These are phyloP conservation scores for Sugiyamaella lignohabitans DNA, from an alignment of 805 yeast genomes.

Conservation along the genomic window DNA sequence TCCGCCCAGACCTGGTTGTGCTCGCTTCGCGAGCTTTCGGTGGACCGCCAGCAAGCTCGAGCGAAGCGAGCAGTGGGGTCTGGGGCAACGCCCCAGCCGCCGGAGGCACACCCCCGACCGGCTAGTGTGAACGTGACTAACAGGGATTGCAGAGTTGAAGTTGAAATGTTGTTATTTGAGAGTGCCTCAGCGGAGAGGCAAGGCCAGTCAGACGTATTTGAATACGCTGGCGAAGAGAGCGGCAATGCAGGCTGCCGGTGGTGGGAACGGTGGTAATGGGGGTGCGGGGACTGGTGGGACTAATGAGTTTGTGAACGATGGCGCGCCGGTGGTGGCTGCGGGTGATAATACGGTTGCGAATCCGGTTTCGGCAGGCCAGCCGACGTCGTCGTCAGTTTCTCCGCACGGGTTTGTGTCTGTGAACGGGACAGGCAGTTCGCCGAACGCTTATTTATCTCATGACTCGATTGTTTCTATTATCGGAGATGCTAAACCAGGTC, in stretches of 20 bases:
- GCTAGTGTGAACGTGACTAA: background rate
- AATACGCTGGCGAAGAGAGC: conserved; percentile 10
- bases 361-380: background rate
- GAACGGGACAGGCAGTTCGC: background rate
- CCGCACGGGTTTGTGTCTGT: background rate
- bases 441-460: background rate
- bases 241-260: conserved; percentile 11
- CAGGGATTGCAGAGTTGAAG: conserved; percentile 7
- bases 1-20: too few species aligned
- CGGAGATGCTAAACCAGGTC: too few species aligned
- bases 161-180: conserved; percentile 34
- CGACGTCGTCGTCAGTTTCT: conserved; percentile 3
- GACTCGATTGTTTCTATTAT: background rate
- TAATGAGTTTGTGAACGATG: background rate
- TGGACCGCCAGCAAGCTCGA: too few species aligned
- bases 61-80: too few species aligned
- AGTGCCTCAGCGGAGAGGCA: conserved; percentile 41
- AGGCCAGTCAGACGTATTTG: conserved; percentile 31
- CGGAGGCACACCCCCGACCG: too few species aligned
- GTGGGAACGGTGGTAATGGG: background rate
- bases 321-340: background rate
- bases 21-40: too few species aligned
- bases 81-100: too few species aligned
- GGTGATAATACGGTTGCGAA: background rate
- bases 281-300: background rate